phyloP scores from a whole-genome alignment of 2,329 filamentous ascomycete species.

The Harringtonia lauricola region DNA sequence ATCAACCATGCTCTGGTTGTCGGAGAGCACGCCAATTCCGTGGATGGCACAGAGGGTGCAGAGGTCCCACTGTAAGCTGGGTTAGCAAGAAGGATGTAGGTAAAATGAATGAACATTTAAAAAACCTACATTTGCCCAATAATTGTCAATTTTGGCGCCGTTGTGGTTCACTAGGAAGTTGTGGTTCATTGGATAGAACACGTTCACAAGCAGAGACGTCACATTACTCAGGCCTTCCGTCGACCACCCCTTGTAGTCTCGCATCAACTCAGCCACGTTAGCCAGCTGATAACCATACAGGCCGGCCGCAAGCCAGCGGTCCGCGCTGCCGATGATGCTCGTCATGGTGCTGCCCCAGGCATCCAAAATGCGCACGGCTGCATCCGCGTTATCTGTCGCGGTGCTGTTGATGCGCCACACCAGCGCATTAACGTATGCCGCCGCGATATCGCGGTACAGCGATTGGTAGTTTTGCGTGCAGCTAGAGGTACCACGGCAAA shows the following conservation, averaged over 20 bases:
- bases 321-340: neutral
- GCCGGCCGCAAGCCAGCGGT: neutral
- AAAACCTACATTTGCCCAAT: neutral
- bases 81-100: neutral
- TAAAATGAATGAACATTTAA: neutral
- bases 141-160: neutral
- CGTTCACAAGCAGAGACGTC: neutral
- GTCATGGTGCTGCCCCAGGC: neutral
- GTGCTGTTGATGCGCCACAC: neutral
- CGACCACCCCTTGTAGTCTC: neutral
- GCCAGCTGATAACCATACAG: neutral
- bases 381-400: neutral
- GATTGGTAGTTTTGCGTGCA: neutral
- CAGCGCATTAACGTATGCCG: neutral
- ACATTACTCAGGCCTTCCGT: neutral
- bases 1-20: constrained; percentile 1
- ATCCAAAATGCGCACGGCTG: neutral
- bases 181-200: constrained; percentile 1
- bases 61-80: neutral
- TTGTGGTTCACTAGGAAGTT: neutral
- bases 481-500: neutral
- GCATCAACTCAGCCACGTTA: neutral
- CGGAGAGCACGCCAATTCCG: neutral
- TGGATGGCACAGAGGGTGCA: neutral
- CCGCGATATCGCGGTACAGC: neutral